Conservation (phyloP, 371 early-diverging fungal genomes). For the Rhizopus sp. region DNA sequence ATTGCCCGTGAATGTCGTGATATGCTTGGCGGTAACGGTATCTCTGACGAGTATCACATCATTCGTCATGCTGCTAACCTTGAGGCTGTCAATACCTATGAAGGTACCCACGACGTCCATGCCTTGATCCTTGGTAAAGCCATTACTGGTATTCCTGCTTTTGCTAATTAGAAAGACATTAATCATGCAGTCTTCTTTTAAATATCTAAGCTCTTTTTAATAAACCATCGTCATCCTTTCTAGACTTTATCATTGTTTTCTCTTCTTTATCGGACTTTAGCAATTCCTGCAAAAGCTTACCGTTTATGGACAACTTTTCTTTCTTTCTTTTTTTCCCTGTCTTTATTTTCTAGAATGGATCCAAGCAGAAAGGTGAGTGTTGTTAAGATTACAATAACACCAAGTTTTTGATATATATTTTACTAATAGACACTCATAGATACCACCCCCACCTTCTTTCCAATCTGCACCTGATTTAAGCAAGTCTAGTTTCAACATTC, state of each 20-base stretch:
- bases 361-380: too few species aligned
- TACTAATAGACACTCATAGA: neutral
- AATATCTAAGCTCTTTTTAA: too few species aligned
- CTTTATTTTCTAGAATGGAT: too few species aligned
- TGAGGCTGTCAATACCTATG: conserved; percentile 97
- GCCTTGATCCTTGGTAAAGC: conserved; percentile 94
- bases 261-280: too few species aligned
- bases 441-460: conserved; percentile 29
- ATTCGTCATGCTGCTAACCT: conserved; percentile 95
- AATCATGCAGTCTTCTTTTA: too few species aligned
- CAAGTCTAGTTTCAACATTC: conserved; percentile 12
- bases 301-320: too few species aligned
- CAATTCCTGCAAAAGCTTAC: too few species aligned
- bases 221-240: too few species aligned
- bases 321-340: too few species aligned
- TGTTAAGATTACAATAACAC: too few species aligned
- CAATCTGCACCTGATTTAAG: conserved; percentile 27
- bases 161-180: conserved; percentile 34
- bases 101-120: conserved; percentile 96
- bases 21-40: conserved; percentile 93
- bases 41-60: conserved; percentile 96
- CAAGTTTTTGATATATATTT: too few species aligned
- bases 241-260: too few species aligned
- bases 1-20: conserved; percentile 92
- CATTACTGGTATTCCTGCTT: conserved; percentile 92